Evolutionary conservation across 2,329 filamentous ascomycete genomes (phyloP).

Genomic region (Pseudogymnoascus sp.): DNA sequence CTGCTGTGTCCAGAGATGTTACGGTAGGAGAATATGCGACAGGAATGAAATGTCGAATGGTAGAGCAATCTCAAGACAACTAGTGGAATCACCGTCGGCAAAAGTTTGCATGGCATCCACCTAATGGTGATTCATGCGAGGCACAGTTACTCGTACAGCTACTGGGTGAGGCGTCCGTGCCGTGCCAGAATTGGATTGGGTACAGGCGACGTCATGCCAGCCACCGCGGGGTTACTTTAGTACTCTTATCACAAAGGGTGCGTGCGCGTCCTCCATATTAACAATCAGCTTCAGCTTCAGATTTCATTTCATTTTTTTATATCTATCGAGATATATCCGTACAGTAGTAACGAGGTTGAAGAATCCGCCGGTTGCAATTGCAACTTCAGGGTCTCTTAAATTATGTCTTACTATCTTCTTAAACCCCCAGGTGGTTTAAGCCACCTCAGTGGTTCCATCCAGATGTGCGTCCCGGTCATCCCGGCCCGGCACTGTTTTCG

Average conservation of each 20-base stretch:
- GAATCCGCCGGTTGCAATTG: conserved; percentile 4
- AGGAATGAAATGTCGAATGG: background rate
- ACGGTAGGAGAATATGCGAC: background rate
- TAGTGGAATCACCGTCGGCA: background rate
- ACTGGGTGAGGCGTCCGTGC: conserved; percentile 1
- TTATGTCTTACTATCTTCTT: conserved; percentile 5
- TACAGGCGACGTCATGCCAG: conserved; percentile 5
- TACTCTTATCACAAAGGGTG: background rate
- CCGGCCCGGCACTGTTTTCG: conserved; percentile 4
- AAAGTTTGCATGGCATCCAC: conserved; percentile 5
- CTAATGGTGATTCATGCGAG: conserved; percentile 2
- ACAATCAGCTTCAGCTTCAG: background rate
- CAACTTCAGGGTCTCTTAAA: background rate
- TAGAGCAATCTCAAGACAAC: background rate
- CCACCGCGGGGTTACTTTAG: background rate
- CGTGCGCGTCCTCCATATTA: conserved; percentile 4
- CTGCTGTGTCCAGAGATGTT: background rate
- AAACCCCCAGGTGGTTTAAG: conserved; percentile 2
- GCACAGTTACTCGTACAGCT: conserved; percentile 2
- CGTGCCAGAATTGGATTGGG: background rate
- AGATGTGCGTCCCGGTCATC: background rate
- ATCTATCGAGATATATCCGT: background rate
- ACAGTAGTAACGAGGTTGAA: background rate
- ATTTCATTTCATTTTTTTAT: background rate
- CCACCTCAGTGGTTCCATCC: conserved; percentile 4